Percentiles rank a stretch among this genome's conserved stretches.
Evolutionary conservation across 2,329 filamentous ascomycete genomes (phyloP).

Genomic region (Hypoxylon sp.): DNA sequence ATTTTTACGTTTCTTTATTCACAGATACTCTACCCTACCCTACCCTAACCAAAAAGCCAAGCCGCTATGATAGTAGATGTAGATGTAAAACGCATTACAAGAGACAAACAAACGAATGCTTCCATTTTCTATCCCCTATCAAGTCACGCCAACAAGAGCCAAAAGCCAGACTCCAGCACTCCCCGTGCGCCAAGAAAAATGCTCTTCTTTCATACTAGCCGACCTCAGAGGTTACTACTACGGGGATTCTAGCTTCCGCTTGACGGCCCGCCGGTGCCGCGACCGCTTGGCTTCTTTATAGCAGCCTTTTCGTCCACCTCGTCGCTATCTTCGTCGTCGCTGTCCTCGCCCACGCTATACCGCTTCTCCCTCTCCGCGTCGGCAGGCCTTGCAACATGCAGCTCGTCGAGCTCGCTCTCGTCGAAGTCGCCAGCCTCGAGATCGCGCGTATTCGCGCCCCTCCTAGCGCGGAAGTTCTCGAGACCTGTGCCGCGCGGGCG

Average conservation of each 20-base stretch:
- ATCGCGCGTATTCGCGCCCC: constrained; percentile 59
- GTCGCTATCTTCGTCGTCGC: constrained; percentile 53
- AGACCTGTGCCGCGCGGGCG: constrained; percentile 57
- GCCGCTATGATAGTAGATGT: constrained; percentile 31
- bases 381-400: constrained; percentile 67
- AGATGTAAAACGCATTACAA: constrained; percentile 8
- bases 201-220: constrained; percentile 25
- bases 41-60: constrained; percentile 12
- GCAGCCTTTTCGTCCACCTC: constrained; percentile 37
- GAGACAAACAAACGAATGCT: constrained; percentile 10
- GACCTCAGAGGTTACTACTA: background rate
- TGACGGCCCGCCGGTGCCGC: constrained; percentile 18
- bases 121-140: constrained; percentile 13
- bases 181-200: constrained; percentile 31
- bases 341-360: constrained; percentile 72
- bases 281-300: background rate
- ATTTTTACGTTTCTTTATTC: constrained; percentile 7
- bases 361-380: constrained; percentile 58
- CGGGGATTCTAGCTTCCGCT: constrained; percentile 38
- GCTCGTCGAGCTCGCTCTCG: constrained; percentile 74
- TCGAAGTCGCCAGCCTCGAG: constrained; percentile 76
- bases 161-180: constrained; percentile 10
- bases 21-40: background rate
- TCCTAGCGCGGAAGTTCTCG: constrained; percentile 64
- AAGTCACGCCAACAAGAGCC: background rate